Base-by-base conservation (phyloP, 2,329 filamentous ascomycete genomes). In the Coleophoma cylindrospora region DNA sequence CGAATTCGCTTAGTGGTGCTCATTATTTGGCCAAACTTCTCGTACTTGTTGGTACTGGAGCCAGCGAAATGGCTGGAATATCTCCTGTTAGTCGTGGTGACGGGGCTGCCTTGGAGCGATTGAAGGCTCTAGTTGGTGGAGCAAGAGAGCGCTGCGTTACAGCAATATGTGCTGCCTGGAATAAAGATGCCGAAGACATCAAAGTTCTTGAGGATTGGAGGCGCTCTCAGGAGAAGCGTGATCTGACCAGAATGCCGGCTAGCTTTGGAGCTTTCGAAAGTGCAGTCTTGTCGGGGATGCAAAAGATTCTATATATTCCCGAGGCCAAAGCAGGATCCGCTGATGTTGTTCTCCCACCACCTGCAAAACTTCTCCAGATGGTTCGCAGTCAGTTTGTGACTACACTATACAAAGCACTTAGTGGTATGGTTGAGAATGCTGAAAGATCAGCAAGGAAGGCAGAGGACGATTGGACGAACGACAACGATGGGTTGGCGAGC, bases 381-480 rank as follows among this genome's bases (percentile, higher is more conserved):
- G 90, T 97, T 14, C 82, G 91, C 56, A 87, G 84, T 56, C 90
- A 95, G 64, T 99, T 99, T 63, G 91, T 96, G 14, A 91, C 87
- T 7, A 96, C 91, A 51, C 73, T 99, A 40, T 97, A 97, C 70
- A 95, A 95, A 67, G 90, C 90, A 7, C 72, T 99, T 36, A 95
- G 89, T 61, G 94, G 92, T 19, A 92, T 99, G 83, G 91, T 99
- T 1, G 94, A 97, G 69, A 97, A 96, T 67, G 92, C 94, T 3
- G 91, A 97, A 69, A 83, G 83, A 50, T 79, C 84, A 3, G 68
- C 83, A 13, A 81, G 84, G 58, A 83, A 81, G 58, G 72, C 80
- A 32, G 63, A 65, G 34, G 63, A 65, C 50, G 64, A 66, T 22
- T 67, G 63, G 64, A 64, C 62, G 3, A 58, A 56, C 9, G 61